Base-by-base conservation (phyloP, 2,329 filamentous ascomycete species). In the Chaetomium sp. region DNA sequence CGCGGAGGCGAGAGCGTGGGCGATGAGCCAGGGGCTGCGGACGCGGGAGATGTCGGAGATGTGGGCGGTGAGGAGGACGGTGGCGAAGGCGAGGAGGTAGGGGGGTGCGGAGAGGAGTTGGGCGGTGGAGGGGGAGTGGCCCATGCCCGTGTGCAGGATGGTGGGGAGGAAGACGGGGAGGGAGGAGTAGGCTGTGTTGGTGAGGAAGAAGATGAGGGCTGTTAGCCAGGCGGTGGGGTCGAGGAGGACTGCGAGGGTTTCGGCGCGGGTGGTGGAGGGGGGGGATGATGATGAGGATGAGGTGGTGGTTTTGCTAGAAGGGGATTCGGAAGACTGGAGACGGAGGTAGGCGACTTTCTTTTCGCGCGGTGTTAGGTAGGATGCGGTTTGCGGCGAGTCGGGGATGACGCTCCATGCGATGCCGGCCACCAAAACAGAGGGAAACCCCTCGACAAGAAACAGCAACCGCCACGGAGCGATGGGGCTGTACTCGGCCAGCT, bases 131-230 rank as follows among this genome's bases (percentile, higher is more conserved):
- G 79, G 71, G 38, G 81, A 77, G 72, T 89, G 87, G 57, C 88
- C 88, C 89, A 95, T 84, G n/a, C n/a, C n/a, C 67, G 86, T 81
- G 57, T 77, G 75, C 47, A 95, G 79, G 59, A 95, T 89, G 32
- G 87, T 90, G 38, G 90, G 90, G 2, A 95, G 79, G 68, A 95
- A 95, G 49, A 94, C 88, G 2, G 91, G 91, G 68, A 95, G 84
- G 27, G 88, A 92, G 66, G 85, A 85, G 74, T 95, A 96, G 10
- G 90, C 87, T 68, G 95, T 87, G 71, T 96, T 95, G 66, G 87
- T 85, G 69, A 86, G 83, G 75, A 95, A 91, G 76, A 95, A 89
- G 81, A 95, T 95, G 63, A 82, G 71, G 1, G 89, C 86, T 4
- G 88, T 88, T 43, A 92, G 76, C 73, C 89, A 92, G 55, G 81